A percentile compares a stretch with the other conserved stretches of the same genome.
Evolutionary conservation across 192 early-diverging fungal species (phyloP).

Genomic region (Neocallimastix lanati): DNA sequence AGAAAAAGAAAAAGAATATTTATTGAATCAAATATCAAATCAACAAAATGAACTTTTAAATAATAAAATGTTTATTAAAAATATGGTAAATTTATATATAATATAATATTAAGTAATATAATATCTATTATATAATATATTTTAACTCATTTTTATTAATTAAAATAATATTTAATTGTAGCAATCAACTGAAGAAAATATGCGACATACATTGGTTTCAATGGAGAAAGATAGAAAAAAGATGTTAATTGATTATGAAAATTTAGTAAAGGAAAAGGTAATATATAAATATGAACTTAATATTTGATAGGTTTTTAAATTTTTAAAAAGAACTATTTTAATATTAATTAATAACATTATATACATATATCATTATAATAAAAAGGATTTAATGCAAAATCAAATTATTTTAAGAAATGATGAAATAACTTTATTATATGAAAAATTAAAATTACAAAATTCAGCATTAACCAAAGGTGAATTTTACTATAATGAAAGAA

Average conservation of each 20-base stretch:
- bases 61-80: not conserved
- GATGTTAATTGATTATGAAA: conserved; percentile 37
- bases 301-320: too few relatives aligned
- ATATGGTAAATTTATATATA: not conserved
- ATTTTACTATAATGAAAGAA: conserved; percentile 33
- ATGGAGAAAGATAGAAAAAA: conserved; percentile 25
- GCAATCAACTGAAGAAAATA: conserved; percentile 26
- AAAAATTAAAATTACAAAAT: conserved; percentile 43
- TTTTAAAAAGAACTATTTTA: too few relatives aligned
- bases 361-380: too few relatives aligned
- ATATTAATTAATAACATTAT: too few relatives aligned
- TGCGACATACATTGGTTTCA: conserved; percentile 29
- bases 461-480: conserved; percentile 41
- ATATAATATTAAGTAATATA: too few relatives aligned
- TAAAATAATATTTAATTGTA: too few relatives aligned
- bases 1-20: conserved; percentile 39
- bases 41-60: conserved; percentile 18
- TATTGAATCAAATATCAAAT: conserved; percentile 26
- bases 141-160: too few relatives aligned
- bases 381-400: conserved; percentile 1
- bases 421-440: conserved; percentile 36
- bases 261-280: conserved; percentile 36
- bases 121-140: too few relatives aligned
- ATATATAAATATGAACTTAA: too few relatives aligned
- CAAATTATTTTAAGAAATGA: conserved; percentile 40